phyloP scores from a whole-genome alignment of 2,329 filamentous ascomycete genomes.

The Ophiosphaerella herpotricha region DNA sequence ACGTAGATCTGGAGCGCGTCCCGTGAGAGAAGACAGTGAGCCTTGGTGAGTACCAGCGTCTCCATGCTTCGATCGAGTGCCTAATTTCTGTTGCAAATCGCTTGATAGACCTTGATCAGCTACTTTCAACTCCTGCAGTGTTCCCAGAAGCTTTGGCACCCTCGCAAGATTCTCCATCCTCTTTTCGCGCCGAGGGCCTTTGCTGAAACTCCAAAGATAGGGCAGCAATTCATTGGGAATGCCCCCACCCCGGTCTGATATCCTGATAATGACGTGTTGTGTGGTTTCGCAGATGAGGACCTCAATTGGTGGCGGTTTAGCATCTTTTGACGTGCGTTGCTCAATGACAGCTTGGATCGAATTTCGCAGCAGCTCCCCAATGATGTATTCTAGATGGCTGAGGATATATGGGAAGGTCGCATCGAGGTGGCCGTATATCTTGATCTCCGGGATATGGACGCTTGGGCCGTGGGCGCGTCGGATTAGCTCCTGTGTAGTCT shows the following conservation, averaged over 20 bases:
- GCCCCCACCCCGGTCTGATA: constrained; percentile 93
- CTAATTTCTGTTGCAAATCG: constrained; percentile 23
- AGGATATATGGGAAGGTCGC: constrained; percentile 96
- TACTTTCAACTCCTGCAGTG: constrained; percentile 79
- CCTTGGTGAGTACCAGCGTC: constrained; percentile 50
- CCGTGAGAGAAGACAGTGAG: constrained; percentile 79
- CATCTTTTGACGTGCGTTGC: constrained; percentile 57
- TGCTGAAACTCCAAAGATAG: constrained; percentile 95
- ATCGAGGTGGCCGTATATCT: constrained; percentile 80
- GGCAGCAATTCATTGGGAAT: constrained; percentile 84
- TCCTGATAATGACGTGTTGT: constrained; percentile 93
- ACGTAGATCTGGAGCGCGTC: constrained; percentile 80
- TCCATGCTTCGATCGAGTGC: constrained; percentile 24
- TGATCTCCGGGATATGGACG: constrained; percentile 76
- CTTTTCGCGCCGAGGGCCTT: constrained; percentile 78
- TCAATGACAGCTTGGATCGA: constrained; percentile 92
- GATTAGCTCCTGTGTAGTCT: constrained; percentile 74
- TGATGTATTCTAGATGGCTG: constrained; percentile 94
- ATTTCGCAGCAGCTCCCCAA: constrained; percentile 92
- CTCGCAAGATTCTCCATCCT: constrained; percentile 83
- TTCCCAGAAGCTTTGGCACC: constrained; percentile 91
- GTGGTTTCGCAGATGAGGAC: constrained; percentile 92
- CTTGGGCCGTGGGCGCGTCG: constrained; percentile 74
- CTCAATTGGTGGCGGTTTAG: constrained; percentile 79
- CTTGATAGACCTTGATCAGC: constrained; percentile 23